These are phyloP conservation scores for Rhynchosporium secalis DNA, from an alignment of 2,329 filamentous ascomycete genomes.

Conservation along the genomic window DNA sequence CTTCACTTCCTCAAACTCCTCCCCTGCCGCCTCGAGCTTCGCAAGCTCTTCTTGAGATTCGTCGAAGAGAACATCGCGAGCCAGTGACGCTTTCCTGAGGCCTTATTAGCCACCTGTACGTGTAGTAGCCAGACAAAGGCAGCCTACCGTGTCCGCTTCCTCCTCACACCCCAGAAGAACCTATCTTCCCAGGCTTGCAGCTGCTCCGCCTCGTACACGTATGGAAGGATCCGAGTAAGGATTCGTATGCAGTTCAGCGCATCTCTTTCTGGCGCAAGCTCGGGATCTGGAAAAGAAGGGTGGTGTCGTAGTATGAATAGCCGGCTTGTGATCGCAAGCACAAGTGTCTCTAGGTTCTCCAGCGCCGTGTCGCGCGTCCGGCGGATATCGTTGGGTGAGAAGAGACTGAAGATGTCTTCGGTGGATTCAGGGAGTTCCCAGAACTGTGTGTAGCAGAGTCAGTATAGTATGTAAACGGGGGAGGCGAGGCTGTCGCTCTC, in stretches of 20 bases:
- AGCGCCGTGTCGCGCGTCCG: constrained; percentile 82
- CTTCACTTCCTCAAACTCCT: constrained; percentile 78
- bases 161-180: constrained; percentile 85
- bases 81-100: constrained; percentile 59
- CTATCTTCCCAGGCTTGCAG: constrained; percentile 83
- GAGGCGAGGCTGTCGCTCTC: constrained; percentile 41
- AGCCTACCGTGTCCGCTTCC: constrained; percentile 59
- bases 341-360: constrained; percentile 85
- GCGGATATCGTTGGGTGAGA: constrained; percentile 84
- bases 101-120: constrained; percentile 25
- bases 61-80: constrained; percentile 81
- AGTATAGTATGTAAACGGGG: constrained; percentile 16
- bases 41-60: constrained; percentile 61
- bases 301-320: constrained; percentile 82
- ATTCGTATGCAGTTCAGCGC: constrained; percentile 95
- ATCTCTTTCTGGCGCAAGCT: constrained; percentile 79
- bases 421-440: constrained; percentile 96
- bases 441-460: constrained; percentile 59
- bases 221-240: constrained; percentile 85
- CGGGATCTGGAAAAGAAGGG: constrained; percentile 84
- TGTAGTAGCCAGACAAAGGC: background rate
- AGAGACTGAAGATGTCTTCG: constrained; percentile 96
- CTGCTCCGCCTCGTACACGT: constrained; percentile 84
- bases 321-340: constrained; percentile 79
- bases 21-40: constrained; percentile 48